Percentiles rank a stretch among this genome's conserved stretches.
phyloP scores from a whole-genome alignment of 2,329 filamentous ascomycete genomes.

The Colletotrichum eleusines region DNA sequence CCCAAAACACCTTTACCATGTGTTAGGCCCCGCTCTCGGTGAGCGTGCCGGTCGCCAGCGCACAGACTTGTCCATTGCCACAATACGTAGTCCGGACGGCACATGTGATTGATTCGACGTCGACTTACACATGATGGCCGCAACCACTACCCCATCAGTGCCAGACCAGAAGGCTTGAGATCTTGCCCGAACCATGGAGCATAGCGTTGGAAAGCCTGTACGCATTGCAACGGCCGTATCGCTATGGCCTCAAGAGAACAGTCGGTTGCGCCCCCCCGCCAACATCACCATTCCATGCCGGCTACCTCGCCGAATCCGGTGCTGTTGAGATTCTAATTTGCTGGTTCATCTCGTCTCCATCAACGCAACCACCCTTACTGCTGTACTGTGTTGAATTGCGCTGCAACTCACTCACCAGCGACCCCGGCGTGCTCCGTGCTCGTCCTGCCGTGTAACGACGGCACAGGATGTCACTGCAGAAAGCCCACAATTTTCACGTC shows the following conservation, averaged over 20 bases:
- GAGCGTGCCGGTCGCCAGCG: slow-evolving; percentile 23
- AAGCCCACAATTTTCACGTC: not conserved
- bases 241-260: not conserved
- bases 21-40: slow-evolving; percentile 31
- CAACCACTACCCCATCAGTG: slow-evolving; percentile 20
- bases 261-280: slow-evolving; percentile 1
- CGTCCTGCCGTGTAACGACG: slow-evolving; percentile 36
- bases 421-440: slow-evolving; percentile 36
- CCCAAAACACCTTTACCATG: slow-evolving; percentile 31
- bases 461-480: slow-evolving; percentile 36
- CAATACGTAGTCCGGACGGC: not conserved
- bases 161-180: slow-evolving; percentile 4
- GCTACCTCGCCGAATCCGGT: slow-evolving; percentile 24
- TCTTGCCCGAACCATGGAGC: not conserved
- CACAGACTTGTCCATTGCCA: slow-evolving; percentile 28
- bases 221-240: not conserved
- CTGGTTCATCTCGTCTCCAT: slow-evolving; percentile 29
- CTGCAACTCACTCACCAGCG: slow-evolving; percentile 26
- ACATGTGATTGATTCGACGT: slow-evolving; percentile 22
- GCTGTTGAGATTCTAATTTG: slow-evolving; percentile 23
- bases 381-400: slow-evolving; percentile 17
- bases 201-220: not conserved
- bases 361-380: slow-evolving; percentile 2
- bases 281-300: not conserved
- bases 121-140: slow-evolving; percentile 18